A percentile compares a stretch with the other conserved stretches of the same genome.
phyloP scores from a whole-genome alignment of 768 basidiomycete genomes.

The Chalciporus sphaerocephalus region DNA sequence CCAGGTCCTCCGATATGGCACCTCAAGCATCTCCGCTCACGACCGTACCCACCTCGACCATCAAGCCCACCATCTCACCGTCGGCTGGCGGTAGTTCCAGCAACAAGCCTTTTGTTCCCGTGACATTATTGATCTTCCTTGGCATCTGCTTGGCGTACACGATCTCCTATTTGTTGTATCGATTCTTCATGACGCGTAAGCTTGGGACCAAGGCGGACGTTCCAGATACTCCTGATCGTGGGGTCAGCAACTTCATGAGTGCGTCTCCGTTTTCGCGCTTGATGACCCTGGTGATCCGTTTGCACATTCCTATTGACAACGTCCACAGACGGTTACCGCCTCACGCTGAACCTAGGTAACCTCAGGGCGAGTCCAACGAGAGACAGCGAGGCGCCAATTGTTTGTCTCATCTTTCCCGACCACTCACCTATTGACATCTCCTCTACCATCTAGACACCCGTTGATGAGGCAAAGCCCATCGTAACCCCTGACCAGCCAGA shows the following conservation, averaged over 20 bases:
- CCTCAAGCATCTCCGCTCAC: slow-evolving; percentile 15
- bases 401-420: slow-evolving; percentile 5
- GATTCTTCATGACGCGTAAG: slow-evolving; percentile 18
- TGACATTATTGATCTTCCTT: slow-evolving; percentile 19
- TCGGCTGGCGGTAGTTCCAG: background rate
- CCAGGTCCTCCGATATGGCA: slow-evolving; percentile 17
- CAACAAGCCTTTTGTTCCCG: slow-evolving; percentile 15
- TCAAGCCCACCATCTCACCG: slow-evolving; percentile 6
- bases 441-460: slow-evolving; percentile 5
- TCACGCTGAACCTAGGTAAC: slow-evolving; percentile 19
- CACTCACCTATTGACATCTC: background rate
- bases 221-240: slow-evolving; percentile 21
- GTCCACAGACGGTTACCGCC: slow-evolving; percentile 22
- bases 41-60: background rate
- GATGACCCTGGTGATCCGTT: background rate
- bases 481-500: slow-evolving; percentile 6
- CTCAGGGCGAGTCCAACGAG: background rate
- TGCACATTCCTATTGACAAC: background rate
- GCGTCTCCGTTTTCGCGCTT: background rate
- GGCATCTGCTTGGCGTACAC: slow-evolving; percentile 26
- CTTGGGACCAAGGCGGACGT: slow-evolving; percentile 8
- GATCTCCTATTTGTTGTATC: slow-evolving; percentile 27
- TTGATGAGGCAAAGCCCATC: slow-evolving; percentile 17
- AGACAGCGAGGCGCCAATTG: slow-evolving; percentile 6
- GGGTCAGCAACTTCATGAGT: slow-evolving; percentile 29